Percentiles rank a stretch among this genome's conserved stretches.
These are phyloP conservation scores for Solanum pinnatisectum DNA, from an alignment of 257 asterid genomes.

Conservation along the genomic window DNA sequence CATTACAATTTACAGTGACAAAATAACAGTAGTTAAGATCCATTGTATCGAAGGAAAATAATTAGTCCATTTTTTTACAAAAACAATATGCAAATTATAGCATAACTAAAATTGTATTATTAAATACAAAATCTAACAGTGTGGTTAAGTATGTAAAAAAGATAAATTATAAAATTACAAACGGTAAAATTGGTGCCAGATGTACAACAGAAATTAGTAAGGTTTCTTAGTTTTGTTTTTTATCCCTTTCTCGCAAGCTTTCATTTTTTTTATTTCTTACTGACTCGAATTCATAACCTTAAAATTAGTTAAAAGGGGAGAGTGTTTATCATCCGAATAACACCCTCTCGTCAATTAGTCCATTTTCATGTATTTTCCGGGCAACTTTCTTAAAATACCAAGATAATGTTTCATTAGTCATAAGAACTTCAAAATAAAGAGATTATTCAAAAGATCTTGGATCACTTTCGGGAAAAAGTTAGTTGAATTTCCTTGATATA, in stretches of 20 bases:
- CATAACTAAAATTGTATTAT: not conserved
- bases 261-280: too few relatives aligned
- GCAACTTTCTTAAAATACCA: too few relatives aligned
- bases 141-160: not conserved
- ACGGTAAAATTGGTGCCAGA: not conserved
- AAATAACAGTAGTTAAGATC: not conserved
- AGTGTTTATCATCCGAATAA: not conserved
- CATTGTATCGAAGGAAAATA: not conserved
- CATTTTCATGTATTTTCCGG: too few relatives aligned
- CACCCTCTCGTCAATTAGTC: not conserved
- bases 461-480: not conserved
- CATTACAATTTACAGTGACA: not conserved
- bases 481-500: not conserved
- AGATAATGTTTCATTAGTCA: too few relatives aligned
- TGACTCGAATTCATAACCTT: too few relatives aligned
- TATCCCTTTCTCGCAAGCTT: not conserved
- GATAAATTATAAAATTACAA: not conserved
- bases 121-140: not conserved
- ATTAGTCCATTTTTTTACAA: not conserved
- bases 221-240: too few relatives aligned
- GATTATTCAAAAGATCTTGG: not conserved
- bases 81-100: not conserved
- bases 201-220: not conserved
- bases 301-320: accelerated
- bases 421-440: not conserved